phyloP scores from a whole-genome alignment of 2,329 filamentous ascomycete species.

The Coleophoma crateriformis region DNA sequence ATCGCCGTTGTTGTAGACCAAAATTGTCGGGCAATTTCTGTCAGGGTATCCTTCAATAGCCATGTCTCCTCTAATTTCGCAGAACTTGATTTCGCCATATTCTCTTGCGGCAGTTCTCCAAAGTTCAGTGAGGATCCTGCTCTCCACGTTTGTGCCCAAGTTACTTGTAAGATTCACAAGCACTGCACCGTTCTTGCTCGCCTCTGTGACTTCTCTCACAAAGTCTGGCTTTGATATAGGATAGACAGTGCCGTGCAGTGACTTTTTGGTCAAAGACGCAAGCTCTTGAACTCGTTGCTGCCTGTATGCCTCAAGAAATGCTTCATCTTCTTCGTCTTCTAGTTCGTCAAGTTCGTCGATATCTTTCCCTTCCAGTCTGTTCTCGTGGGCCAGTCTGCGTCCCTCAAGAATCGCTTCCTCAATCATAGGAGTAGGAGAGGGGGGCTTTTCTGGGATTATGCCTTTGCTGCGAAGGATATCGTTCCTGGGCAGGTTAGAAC shows the following conservation, averaged over 20 bases:
- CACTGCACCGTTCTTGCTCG: constrained; percentile 63
- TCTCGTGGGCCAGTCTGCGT: constrained; percentile 79
- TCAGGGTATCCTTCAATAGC: constrained; percentile 98
- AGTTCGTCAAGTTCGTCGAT: constrained; percentile 89
- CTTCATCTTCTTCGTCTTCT: constrained; percentile 93
- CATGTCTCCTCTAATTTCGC: constrained; percentile 85
- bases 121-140: constrained; percentile 73
- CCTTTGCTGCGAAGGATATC: constrained; percentile 96
- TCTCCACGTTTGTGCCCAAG: constrained; percentile 76
- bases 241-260: constrained; percentile 85
- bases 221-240: constrained; percentile 94
- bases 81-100: constrained; percentile 96
- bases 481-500: constrained; percentile 60
- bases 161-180: constrained; percentile 80
- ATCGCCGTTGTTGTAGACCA: constrained; percentile 89
- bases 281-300: constrained; percentile 85
- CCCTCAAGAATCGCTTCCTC: constrained; percentile 89
- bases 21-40: constrained; percentile 85
- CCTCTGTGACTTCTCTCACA: constrained; percentile 83
- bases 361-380: constrained; percentile 88
- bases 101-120: constrained; percentile 80
- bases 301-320: constrained; percentile 81
- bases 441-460: constrained; percentile 95
- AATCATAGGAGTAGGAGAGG: constrained; percentile 91
- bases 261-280: constrained; percentile 65